These are phyloP conservation scores for Hypericum perforatum DNA, from an alignment of 345 rosid species.

Conservation along the genomic window DNA sequence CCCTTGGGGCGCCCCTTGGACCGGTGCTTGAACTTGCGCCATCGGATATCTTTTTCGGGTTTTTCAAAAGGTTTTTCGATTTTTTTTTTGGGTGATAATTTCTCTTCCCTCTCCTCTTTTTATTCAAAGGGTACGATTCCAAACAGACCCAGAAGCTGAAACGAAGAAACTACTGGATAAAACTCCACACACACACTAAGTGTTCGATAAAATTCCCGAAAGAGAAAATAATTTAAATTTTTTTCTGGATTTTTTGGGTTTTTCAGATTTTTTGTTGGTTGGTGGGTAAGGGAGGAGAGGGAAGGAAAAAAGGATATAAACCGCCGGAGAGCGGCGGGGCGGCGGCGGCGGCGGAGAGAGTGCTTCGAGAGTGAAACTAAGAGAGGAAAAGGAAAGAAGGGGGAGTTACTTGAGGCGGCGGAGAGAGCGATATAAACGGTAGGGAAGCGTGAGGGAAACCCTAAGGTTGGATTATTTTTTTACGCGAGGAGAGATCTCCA, in stretches of 20 bases:
- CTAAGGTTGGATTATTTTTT: conserved; percentile 4
- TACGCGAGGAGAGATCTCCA: conserved; percentile 9
- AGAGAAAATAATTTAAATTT: not conserved
- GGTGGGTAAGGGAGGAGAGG: conserved; percentile 34
- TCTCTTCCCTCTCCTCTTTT: conserved; percentile 77
- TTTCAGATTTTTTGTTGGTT: conserved; percentile 14
- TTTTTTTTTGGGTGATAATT: conserved; percentile 9
- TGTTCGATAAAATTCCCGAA: conserved; percentile 10
- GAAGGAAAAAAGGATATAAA: conserved; percentile 18
- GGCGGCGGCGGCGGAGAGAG: conserved; percentile 11
- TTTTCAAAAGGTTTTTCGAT: not conserved
- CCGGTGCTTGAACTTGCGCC: conserved; percentile 64
- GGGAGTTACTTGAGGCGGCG: not conserved
- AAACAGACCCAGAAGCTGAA: conserved; percentile 15
- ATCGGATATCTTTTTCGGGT: conserved; percentile 13
- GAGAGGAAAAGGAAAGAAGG: conserved; percentile 15
- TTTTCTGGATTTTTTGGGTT: conserved; percentile 4
- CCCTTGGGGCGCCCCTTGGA: conserved; percentile 21
- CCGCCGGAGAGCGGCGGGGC: conserved; percentile 1
- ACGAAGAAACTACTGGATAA: conserved; percentile 3
- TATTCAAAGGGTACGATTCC: conserved; percentile 13
- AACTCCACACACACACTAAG: conserved; percentile 8
- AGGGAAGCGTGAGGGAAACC: conserved; percentile 13
- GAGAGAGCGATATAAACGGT: too few species aligned
- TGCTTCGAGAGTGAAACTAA: conserved; percentile 32